Evolutionary conservation across 768 basidiomycete genomes (phyloP).

Genomic region (Phlebiopsis flavidoalba): DNA sequence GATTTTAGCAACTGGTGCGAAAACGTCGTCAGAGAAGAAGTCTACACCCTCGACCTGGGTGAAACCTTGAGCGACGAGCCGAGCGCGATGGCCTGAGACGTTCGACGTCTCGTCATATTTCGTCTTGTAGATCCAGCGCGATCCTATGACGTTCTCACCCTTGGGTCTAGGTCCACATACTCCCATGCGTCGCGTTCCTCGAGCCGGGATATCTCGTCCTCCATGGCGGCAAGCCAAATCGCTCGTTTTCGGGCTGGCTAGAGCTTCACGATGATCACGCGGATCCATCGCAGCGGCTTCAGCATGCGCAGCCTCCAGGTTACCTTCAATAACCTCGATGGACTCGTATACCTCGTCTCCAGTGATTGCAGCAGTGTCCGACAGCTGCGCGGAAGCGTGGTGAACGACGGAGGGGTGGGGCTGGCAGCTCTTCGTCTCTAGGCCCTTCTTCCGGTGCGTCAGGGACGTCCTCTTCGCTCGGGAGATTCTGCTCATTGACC

Average conservation of each 20-base stretch:
- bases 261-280: background rate
- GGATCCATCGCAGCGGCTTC: background rate
- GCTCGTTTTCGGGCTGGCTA: background rate
- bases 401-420: background rate
- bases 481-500: background rate
- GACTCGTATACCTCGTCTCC: background rate
- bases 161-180: background rate
- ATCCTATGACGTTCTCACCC: background rate
- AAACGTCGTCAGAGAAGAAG: conserved; percentile 18
- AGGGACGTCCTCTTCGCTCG: background rate
- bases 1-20: conserved; percentile 24
- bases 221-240: background rate
- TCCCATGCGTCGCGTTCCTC: background rate
- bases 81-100: background rate
- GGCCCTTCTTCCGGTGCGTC: background rate
- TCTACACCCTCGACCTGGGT: conserved; percentile 24
- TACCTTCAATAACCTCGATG: background rate
- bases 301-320: background rate
- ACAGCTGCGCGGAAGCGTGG: background rate
- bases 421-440: background rate
- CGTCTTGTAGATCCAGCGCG: conserved; percentile 1
- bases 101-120: background rate
- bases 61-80: conserved; percentile 23
- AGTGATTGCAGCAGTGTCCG: background rate
- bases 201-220: conserved; percentile 1